Percentiles rank a stretch among this genome's conserved stretches.
Conservation (phyloP, 441 rosid genomes). For the Gossypium trilobum region DNA sequence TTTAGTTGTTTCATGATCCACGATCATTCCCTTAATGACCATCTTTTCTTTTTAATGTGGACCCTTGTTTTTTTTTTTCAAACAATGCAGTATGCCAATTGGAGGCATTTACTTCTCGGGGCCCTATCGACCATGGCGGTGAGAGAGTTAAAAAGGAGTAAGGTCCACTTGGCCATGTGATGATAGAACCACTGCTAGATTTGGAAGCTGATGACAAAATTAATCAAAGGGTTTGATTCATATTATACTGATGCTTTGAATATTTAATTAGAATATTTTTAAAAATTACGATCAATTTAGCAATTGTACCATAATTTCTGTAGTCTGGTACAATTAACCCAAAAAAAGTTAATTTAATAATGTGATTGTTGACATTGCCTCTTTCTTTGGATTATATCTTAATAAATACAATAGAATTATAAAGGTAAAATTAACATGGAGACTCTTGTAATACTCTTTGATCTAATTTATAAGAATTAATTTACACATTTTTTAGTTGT, state of each 20-base stretch:
- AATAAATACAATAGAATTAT: background rate
- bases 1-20: slow-evolving; percentile 12
- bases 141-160: background rate
- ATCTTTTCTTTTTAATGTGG: background rate
- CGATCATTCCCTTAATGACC: background rate
- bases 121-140: background rate
- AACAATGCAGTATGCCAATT: background rate
- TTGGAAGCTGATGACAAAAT: background rate
- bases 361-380: too few species aligned
- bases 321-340: too few species aligned
- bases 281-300: too few species aligned
- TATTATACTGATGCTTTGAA: too few species aligned
- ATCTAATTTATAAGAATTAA: too few species aligned
- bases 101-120: background rate
- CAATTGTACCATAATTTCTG: too few species aligned
- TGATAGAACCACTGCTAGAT: background rate
- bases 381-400: too few species aligned
- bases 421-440: background rate
- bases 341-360: too few species aligned
- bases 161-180: background rate
- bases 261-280: too few species aligned
- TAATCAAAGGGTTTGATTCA: too few species aligned
- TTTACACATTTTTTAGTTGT: too few species aligned
- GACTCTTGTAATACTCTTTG: too few species aligned
- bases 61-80: background rate